Evolutionary conservation across 2,329 filamentous ascomycete genomes (phyloP).

Genomic region (Cladosporium cucumerinum): DNA sequence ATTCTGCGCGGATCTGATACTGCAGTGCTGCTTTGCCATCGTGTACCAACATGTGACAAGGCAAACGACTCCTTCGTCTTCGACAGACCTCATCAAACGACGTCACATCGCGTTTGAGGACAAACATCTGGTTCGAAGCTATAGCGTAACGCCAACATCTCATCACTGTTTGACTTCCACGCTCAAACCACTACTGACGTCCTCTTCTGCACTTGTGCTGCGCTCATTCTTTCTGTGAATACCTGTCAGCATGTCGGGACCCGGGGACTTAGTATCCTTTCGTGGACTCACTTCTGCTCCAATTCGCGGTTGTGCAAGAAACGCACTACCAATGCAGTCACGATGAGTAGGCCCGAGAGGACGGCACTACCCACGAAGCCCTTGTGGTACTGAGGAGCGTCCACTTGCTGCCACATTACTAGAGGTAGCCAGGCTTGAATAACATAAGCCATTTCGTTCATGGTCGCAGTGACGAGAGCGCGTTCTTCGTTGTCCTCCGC

Average conservation of each 20-base stretch:
- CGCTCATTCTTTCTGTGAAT: background rate
- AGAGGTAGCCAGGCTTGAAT: conserved; percentile 67
- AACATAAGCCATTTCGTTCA: conserved; percentile 69
- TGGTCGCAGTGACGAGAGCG: conserved; percentile 57
- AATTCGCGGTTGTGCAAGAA: background rate
- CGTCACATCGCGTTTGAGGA: background rate
- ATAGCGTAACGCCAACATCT: background rate
- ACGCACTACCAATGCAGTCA: background rate
- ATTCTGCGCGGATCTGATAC: background rate
- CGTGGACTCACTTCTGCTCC: background rate
- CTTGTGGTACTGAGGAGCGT: conserved; percentile 8
- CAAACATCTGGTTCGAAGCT: background rate
- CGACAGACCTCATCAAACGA: background rate
- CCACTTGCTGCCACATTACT: conserved; percentile 53
- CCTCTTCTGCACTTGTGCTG: background rate
- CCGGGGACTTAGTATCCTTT: background rate
- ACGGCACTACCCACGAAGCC: conserved; percentile 49
- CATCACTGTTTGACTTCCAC: background rate
- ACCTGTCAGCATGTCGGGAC: background rate
- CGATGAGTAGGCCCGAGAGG: background rate
- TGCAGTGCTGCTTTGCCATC: background rate
- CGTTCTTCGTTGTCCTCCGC: conserved; percentile 60
- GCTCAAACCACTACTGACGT: background rate
- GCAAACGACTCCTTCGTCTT: background rate
- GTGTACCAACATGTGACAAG: background rate